These are phyloP conservation scores for Cutaneotrichosporon mucoides DNA, from an alignment of 1,284 basidiomycete genomes.

Conservation along the genomic window DNA sequence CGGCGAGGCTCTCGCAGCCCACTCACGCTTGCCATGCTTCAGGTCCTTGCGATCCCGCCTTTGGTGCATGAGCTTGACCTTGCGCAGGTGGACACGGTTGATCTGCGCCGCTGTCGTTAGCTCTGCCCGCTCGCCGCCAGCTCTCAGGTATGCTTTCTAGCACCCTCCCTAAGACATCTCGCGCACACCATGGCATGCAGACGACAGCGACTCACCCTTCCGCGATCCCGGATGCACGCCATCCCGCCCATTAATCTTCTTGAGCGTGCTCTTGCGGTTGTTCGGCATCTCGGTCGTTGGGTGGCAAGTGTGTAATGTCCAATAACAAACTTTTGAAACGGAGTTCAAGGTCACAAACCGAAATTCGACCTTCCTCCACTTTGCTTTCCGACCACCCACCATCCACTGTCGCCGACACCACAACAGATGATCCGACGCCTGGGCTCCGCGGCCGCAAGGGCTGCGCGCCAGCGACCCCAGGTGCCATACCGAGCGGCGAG, in stretches of 20 bases:
- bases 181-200: neutral
- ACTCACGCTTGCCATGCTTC: conserved; percentile 34
- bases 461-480: neutral
- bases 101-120: conserved; percentile 62
- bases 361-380: neutral
- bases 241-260: conserved; percentile 49
- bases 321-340: conserved; percentile 8
- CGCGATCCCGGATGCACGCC: conserved; percentile 47
- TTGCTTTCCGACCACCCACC: neutral
- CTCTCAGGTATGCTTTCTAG: too few relatives aligned
- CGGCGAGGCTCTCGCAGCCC: neutral
- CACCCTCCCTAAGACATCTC: too few relatives aligned
- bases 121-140: neutral
- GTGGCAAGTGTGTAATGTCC: conserved; percentile 4
- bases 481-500: neutral
- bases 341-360: neutral
- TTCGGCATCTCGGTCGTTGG: conserved; percentile 30
- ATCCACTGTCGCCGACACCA: neutral
- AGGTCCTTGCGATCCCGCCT: conserved; percentile 55
- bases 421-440: conserved; percentile 3
- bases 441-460: neutral
- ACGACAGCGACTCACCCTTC: conserved; percentile 32
- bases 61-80: conserved; percentile 61
- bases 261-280: conserved; percentile 46
- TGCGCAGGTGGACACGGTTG: conserved; percentile 64